A percentile compares a stretch with the other conserved stretches of the same genome.
Evolutionary conservation across 345 rosid genomes (phyloP).

Genomic region (Aquilaria sinensis): DNA sequence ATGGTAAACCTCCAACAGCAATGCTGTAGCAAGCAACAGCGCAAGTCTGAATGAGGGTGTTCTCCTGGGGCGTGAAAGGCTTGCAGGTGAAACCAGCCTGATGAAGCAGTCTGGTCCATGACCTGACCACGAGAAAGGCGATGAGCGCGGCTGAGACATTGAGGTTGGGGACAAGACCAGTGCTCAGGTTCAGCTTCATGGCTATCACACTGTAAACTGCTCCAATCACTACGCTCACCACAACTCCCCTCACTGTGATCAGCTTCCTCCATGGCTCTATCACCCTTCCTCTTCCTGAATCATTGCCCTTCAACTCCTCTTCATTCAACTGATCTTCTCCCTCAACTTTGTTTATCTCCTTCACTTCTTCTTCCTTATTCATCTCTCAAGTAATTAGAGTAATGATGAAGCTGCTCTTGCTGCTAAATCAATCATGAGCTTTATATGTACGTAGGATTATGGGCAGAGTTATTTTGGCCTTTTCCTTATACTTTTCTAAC

Average conservation of each 20-base stretch:
- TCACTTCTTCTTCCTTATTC: too few species aligned
- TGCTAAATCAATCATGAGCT: too few species aligned
- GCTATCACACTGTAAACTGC: constrained; percentile 72
- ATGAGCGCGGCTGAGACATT: constrained; percentile 90
- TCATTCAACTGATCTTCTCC: too few species aligned
- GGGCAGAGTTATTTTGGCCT: too few species aligned
- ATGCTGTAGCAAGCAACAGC: constrained; percentile 94
- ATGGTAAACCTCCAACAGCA: constrained; percentile 68
- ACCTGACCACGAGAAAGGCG: constrained; percentile 62
- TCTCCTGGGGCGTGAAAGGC: constrained; percentile 91
- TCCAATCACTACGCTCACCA: constrained; percentile 73
- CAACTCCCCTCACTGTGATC: constrained; percentile 62
- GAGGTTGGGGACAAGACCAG: constrained; percentile 69
- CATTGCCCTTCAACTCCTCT: too few species aligned
- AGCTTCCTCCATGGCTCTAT: constrained; percentile 72
- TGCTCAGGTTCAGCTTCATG: constrained; percentile 82
- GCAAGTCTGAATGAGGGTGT: constrained; percentile 93
- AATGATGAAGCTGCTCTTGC: too few species aligned
- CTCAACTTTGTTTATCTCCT: too few species aligned
- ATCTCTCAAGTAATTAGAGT: too few species aligned
- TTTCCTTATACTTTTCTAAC: too few species aligned
- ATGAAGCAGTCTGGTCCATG: constrained; percentile 75
- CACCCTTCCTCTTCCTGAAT: neutral
- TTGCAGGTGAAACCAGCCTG: constrained; percentile 55
- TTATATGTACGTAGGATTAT: too few species aligned